Base-by-base conservation (phyloP, 345 rosid genomes). In the Firmiana major region DNA sequence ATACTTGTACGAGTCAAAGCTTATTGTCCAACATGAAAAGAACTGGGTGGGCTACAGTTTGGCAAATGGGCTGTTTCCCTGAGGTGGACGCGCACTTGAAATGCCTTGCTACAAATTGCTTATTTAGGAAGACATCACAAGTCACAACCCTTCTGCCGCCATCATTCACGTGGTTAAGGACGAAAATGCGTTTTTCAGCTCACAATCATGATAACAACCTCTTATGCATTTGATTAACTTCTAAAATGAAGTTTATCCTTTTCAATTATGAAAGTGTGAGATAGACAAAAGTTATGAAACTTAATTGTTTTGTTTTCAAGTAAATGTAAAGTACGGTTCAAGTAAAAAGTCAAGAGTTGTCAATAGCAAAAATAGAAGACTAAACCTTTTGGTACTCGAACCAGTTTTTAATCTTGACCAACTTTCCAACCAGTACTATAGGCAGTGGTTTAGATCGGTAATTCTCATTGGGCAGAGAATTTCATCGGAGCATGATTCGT, bases 1-100 rank as follows among this genome's bases (percentile, higher is more conserved):
- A 64, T 26, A 4, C 4, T 40, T 40, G 40, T 19, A 54, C 38
- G 7, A 46, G 71, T 68, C 74, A 68, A 74, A 74, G 49, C 48
- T 16, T 28, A 22, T 8, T 26, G 21, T 40, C 76, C 73, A 53
- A 45, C 42, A 28, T 15, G n/a, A 11, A 57, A 38, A 17, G 51
- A 34, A 34, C 16, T 0, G 13, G 43, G 74, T 75, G 79, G 79
- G 36, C 76, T 62, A 75, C 84, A 76, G 77, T 58, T 48, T 21
- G 46, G 63, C 70, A 51, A 36, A 28, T 28, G 70, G 65, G 62
- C 63, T 9, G 59, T 49, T 34, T 31, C 38, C 15, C 3, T 12
- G 7, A 43, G 55, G 51, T 71, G 79, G 74, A 63, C 49, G 59
- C 34, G 63, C 77, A 71, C 69, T 42, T 16, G 10, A 24, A 55